Evolutionary conservation across 2,329 filamentous ascomycete genomes (phyloP), one percentile per base, ranked within the genome.

Genomic region (Geosmithia morbida): DNA sequence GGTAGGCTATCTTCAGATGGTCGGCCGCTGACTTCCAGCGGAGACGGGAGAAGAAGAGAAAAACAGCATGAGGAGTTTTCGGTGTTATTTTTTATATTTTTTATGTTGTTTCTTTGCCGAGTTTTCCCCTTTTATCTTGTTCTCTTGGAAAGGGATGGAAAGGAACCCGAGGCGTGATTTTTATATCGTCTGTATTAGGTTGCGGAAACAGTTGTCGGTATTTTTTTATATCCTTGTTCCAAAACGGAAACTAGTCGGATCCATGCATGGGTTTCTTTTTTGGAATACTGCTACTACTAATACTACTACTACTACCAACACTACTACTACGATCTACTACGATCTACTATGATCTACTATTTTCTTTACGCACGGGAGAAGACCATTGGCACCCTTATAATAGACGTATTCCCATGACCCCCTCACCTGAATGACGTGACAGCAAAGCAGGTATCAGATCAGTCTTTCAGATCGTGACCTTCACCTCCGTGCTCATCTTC

Each of bases 401-500:
- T 26, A 26, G 22, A 26, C 8, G 22, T 26, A 26, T 8, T 26
- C 8, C 22, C 22, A 26, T 26, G 22, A 5, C 22, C 8, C 8
- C 22, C 22, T 26, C 22, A 26, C 22, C 8, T 26, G 22, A 5
- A 8, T 26, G 22, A 26, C 8, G n/a, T n/a, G n/a, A n/a, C n/a
- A n/a, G n/a, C n/a, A n/a, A n/a, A 26, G 4, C 22, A 8, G 22
- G 22, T 26, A 26, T 26, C 22, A 5, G 22, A 26, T 8, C 4
- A 5, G 22, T 26, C n/a, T n/a, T n/a, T n/a, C n/a, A n/a, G n/a
- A n/a, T 81, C 53, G 49, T 69, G 4, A 75, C 70, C 39, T 79
- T 75, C 52, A 60, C 69, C 16, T 76, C 77, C 3, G 70, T 79
- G 0, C 70, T 78, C 49, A 75, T 77, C 47, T 65, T 77, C 44